Evolutionary conservation across 179 eudicot genomes (phyloP), one percentile per base, ranked within the genome.

Genomic region (Nepenthes alata): DNA sequence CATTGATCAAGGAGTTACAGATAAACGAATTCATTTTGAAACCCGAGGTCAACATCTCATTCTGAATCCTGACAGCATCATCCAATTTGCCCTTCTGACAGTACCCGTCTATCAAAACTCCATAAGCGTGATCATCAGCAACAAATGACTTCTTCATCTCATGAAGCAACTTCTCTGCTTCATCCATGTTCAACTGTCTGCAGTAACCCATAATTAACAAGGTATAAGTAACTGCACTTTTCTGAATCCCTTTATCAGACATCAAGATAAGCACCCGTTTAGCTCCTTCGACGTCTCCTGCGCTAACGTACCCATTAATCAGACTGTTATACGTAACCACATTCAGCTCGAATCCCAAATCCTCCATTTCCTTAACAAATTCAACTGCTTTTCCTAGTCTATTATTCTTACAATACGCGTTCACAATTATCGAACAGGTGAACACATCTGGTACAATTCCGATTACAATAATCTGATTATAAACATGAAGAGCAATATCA

Each of bases 1-100:
- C 98, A 63, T 84, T 91, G 16, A 91, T 81, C 57, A 91, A 71
- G 11, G 90, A 81, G 69, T 91, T 91, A 60, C 80, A 86, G 41
- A 89, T 71, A 61, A 76, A 70, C 59, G 76, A 38, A 70, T 84
- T 91, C 79, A 84, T 75, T 57, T 69, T 74, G 67, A 84, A 41
- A n/a, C 96, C 96, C 4, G 65, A 58, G 11, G 61, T 70, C 74
- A 80, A 49, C 98, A 91, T 84, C 64, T 80, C 79, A 61, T 81
- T 75, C 61, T 55, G 72, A 50, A 86, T 62, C 60, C 89, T 78
- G 60, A 76, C 41, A 34, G 95, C 95, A 63, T 81, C 86, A 60
- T 74, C 80, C 82, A 86, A 76, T 72, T 72, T 78, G 4, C 89
- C 88, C 55, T 35, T 62, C 72, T 72, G 80, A 67, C 95, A 84